A percentile compares a stretch with the other conserved stretches of the same genome.
Conservation (phyloP, 2,329 filamentous ascomycete species). For the Hypoxylon sp. region DNA sequence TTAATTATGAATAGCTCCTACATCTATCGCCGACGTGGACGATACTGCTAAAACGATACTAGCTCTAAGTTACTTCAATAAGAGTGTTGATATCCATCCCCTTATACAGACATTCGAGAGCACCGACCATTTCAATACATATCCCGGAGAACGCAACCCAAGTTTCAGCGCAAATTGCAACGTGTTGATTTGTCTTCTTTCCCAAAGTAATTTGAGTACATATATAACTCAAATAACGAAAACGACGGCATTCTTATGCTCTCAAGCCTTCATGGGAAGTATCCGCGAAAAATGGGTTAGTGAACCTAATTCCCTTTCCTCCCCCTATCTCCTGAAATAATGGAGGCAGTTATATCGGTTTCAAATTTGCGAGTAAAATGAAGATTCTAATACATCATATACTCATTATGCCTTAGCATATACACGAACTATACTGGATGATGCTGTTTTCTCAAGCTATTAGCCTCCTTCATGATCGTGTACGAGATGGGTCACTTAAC, state of each 20-base stretch:
- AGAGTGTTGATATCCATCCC: neutral
- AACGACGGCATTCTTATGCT: slow-evolving; percentile 43
- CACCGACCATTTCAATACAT: slow-evolving; percentile 53
- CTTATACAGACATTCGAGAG: neutral
- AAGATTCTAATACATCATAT: neutral
- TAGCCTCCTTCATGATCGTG: slow-evolving; percentile 7
- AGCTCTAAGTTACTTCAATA: neutral
- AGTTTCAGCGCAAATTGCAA: slow-evolving; percentile 56
- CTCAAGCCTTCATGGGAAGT: slow-evolving; percentile 20
- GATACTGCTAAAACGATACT: neutral
- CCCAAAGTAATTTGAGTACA: slow-evolving; percentile 23
- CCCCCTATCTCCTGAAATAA: no score
- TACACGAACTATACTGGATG: slow-evolving; percentile 26
- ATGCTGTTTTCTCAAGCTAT: slow-evolving; percentile 26
- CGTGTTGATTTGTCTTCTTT: slow-evolving; percentile 51
- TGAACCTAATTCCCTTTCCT: slow-evolving; percentile 16
- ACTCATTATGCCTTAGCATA: slow-evolving; percentile 11
- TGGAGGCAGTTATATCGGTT: no score
- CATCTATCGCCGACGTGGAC: neutral
- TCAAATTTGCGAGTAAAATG: no score
- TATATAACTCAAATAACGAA: slow-evolving; percentile 51
- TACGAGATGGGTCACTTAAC: neutral
- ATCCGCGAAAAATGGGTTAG: slow-evolving; percentile 50
- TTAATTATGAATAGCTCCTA: neutral
- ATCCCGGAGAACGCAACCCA: slow-evolving; percentile 50